Base-by-base conservation (phyloP, 2,329 filamentous ascomycete genomes). In the Aspergillus unguis region DNA sequence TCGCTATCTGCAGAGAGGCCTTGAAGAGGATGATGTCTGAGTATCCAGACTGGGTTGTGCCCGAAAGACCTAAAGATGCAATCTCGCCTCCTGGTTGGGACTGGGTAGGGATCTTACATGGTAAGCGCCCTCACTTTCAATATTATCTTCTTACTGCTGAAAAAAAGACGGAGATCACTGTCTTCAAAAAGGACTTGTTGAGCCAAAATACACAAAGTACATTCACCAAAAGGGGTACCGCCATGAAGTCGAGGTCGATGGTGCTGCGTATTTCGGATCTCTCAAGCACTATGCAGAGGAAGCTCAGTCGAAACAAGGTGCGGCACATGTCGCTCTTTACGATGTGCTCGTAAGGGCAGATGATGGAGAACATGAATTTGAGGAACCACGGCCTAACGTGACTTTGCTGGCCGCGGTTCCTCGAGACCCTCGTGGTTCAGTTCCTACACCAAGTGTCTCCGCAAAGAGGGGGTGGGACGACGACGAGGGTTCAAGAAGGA, bases 321-420 rank as follows among this genome's bases (percentile, higher is more conserved):
- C 61, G 23, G 65, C 68, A 0, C 65, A 72, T 40, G 48, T 56
- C 29, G 62, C 63, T 9, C 31, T 72, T 17, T 58, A 69, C 36
- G 48, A 45, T 4, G 41, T 66, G n/a, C 43, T 67, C 9, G 52
- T 60, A 17, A 42, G 36, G 7, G 59, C 53, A 4, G 33, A 32
- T 6, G 29, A 52, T 3, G 45, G 51, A 6, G 6, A 37, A 11
- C 25, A 25, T 5, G 48, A 37, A 44, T 40, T 51, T 23, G n/a
- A 31, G 29, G 53, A 53, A n/a, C 47, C 52, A 28, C 33, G 26
- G 2, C 44, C 42, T 4, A 44, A 55, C 29, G 43, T 49, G 28
- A 27, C 17, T 17, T 25, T 53, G 23, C 25, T 43, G 40, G 32
- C 40, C 9, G 26, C 50, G 17, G 38, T 44, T 17, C 32, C 50